Base-by-base conservation (phyloP, 208 protist species). In the Polymyxa betae region DNA sequence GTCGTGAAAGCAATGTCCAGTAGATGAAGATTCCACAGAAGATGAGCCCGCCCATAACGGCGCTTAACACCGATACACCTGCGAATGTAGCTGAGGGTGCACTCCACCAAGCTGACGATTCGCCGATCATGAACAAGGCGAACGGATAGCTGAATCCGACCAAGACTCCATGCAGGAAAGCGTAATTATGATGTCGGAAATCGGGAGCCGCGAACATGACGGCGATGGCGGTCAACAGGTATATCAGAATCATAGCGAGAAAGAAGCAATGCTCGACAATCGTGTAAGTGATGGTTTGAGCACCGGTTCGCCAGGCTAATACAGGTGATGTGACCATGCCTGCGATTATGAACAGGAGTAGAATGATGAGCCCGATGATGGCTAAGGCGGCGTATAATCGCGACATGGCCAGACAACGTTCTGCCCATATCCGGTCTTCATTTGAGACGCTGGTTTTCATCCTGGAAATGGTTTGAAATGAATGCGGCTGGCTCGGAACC, bases 141-240 rank as follows among this genome's bases (percentile, higher is more conserved):
- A 82, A 43, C n/a, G 72, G 72, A n/a, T 38, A 35, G 72, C 72
- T 5, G 72, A 45, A 82, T n/a, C 72, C 72, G n/a, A 82, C 12
- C n/a, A 82, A n/a, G n/a, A n/a, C 72, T 5, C 72, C 72, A 20
- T 82, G 72, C n/a, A 35, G 10, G 72, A 82, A 82, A 5, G 16
- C n/a, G 72, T 82, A 20, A 12, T 35, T 82, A 12, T 5, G 5
- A 29, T 60, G 49, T 5, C 12, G 24, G 12, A 60, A 29, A 5
- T 60, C 49, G 24, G 49, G 49, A 5, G 12, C 24, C 5, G 49
- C 5, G 24, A 60, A 60, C 49, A 29, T 5, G 49, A 60, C 49
- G 49, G 24, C 49, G 12, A 60, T 60, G 49, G 24, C 24, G 24
- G 49, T 24, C 5, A 60, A 29, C 12, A 24, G 24, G 24, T 60